Evolutionary conservation across 1,284 basidiomycete species (phyloP), one percentile per base, ranked within the genome.

Genomic region (Melanopsichium pennsylvanicum): DNA sequence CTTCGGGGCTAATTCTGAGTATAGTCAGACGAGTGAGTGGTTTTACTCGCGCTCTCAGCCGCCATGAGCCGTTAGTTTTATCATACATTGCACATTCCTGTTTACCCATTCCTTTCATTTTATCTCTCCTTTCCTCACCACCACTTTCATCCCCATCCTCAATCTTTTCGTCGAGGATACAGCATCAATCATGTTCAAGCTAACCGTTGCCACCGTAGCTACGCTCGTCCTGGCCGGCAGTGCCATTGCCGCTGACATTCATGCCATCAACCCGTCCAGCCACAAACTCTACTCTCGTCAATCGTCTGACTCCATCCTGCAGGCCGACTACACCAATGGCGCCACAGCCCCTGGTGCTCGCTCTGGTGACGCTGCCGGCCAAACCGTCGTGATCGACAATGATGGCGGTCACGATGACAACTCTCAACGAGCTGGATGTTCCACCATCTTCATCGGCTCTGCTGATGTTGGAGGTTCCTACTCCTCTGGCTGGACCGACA

Each of bases 401-500:
- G 37, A 58, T 19, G 67, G 52, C 13, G 76, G 76, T 31, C 57
- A 69, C 38, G 74, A 78, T 36, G 62, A 71, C 49, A 62, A 76
- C 47, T 71, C 66, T 25, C 74, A 75, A 47, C 49, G 63, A 26
- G 57, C 63, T 31, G 60, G 61, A 7, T 76, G 74, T 51, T 38
- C 43, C 22, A 76, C 70, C 49, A 67, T 74, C 52, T 78, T 76
- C 37, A 76, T 78, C 38, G 72, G 75, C 33, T 48, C 48, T 8
- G 74, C 76, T 12, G 70, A 32, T 16, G 76, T 78, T 23, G 62
- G 54, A 4, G 76, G 75, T 13, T 51, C 59, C 12, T 63, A 47
- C 52, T 33, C 47, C 26, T 49, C 51, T 16, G 76, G 76, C 16
- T 78, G 76, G 76, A 54, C 56, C 26, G 56, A 63, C 16, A 64